These are phyloP conservation scores for Clavispora vitiphila DNA, from an alignment of 805 yeast species.

Conservation along the genomic window DNA sequence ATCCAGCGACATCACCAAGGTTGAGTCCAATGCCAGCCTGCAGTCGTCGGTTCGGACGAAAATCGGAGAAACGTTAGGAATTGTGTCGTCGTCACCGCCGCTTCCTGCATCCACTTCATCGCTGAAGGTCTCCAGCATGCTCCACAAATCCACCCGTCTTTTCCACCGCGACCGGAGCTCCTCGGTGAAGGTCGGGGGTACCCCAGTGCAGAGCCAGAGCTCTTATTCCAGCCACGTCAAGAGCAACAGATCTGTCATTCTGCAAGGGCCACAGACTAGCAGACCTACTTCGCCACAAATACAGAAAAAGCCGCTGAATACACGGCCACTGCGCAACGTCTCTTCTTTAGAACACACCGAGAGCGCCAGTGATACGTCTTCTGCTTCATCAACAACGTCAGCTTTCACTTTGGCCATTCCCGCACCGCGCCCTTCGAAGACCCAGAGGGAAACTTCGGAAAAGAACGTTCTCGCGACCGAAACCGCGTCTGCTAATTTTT, in stretches of 20 bases:
- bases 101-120: not conserved
- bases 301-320: not conserved
- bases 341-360: not conserved
- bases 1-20: not conserved
- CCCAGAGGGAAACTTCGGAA: not conserved
- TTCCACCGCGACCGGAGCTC: conserved; percentile 7
- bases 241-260: conserved; percentile 21
- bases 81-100: not conserved
- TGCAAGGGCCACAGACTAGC: conserved; percentile 1
- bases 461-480: not conserved
- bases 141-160: conserved; percentile 12
- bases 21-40: not conserved
- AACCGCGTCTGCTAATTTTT: not conserved
- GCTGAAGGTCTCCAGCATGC: conserved; percentile 8
- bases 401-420: not conserved
- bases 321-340: not conserved
- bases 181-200: conserved; percentile 3
- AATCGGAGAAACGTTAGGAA: not conserved
- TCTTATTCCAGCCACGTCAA: conserved; percentile 31
- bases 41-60: not conserved
- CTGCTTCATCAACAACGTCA: not conserved
- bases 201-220: conserved; percentile 8
- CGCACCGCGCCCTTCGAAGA: not conserved
- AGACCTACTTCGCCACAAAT: conserved; percentile 5
- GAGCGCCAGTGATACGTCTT: not conserved